Evolutionary conservation across 805 yeast genomes (phyloP).

Genomic region (Ogataea allantospora): DNA sequence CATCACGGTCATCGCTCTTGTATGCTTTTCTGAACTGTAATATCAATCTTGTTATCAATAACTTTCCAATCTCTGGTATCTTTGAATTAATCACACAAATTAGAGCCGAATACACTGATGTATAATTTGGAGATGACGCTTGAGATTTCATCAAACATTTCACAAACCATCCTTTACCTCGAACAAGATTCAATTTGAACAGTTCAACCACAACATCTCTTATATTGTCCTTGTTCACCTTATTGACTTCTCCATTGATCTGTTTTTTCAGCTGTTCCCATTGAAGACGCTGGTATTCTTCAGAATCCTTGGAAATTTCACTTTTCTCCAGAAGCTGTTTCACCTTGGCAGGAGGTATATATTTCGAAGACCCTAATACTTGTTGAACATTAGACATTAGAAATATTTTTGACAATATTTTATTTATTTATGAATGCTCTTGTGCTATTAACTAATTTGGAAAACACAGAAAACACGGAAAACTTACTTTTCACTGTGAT

Average conservation of each 20-base stretch:
- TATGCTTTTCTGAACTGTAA: constrained; percentile 57
- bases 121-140: constrained; percentile 34
- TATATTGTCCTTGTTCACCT: constrained; percentile 46
- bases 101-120: constrained; percentile 56
- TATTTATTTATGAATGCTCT: constrained; percentile 1
- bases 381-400: constrained; percentile 31
- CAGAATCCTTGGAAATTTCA: constrained; percentile 19
- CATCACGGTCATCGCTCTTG: constrained; percentile 42
- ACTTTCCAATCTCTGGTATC: constrained; percentile 65
- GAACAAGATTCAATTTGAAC: constrained; percentile 53
- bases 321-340: constrained; percentile 38
- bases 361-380: constrained; percentile 44
- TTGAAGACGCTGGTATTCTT: constrained; percentile 47
- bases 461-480: not conserved
- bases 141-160: constrained; percentile 56
- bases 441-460: not conserved
- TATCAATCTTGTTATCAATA: constrained; percentile 51
- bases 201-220: constrained; percentile 47
- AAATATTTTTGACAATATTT: constrained; percentile 2
- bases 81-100: constrained; percentile 61
- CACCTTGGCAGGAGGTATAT: constrained; percentile 55
- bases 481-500: not conserved
- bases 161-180: constrained; percentile 64
- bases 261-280: constrained; percentile 55
- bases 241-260: constrained; percentile 49